A percentile compares a stretch with the other conserved stretches of the same genome.
phyloP scores from a whole-genome alignment of 108 stramenopile genomes.

The Cyclotella choctawhatcheeana region DNA sequence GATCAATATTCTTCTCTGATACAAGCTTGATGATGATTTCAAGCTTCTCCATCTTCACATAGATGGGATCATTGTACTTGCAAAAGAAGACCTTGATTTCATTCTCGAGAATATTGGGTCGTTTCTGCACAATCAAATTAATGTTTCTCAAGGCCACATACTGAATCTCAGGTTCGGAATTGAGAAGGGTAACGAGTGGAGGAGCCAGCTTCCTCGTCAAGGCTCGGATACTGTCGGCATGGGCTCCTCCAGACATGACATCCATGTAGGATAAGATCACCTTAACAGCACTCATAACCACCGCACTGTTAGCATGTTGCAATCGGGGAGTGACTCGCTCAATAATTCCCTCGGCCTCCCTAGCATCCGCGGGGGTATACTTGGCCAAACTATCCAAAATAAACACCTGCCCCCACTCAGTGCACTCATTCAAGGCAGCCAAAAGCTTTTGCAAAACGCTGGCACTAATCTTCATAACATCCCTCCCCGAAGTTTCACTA shows the following conservation, averaged over 20 bases:
- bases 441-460: slow-evolving; percentile 96
- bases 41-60: slow-evolving; percentile 99
- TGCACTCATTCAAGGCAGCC: slow-evolving; percentile 99
- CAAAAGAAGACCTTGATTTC: slow-evolving; percentile 99
- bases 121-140: slow-evolving; percentile 98
- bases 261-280: slow-evolving; percentile 98
- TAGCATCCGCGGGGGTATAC: slow-evolving; percentile 92
- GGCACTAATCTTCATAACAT: slow-evolving; percentile 95
- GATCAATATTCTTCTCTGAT: slow-evolving; percentile 96
- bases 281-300: slow-evolving; percentile 99
- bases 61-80: slow-evolving; percentile 99
- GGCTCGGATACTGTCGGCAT: slow-evolving; percentile 83
- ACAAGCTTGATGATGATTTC: slow-evolving; percentile 99
- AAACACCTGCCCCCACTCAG: slow-evolving; percentile 99
- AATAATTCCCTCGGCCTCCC: slow-evolving; percentile 97
- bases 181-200: slow-evolving; percentile 98
- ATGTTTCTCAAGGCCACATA: slow-evolving; percentile 99
- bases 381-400: slow-evolving; percentile 97
- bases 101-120: slow-evolving; percentile 93
- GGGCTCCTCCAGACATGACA: slow-evolving; percentile 69
- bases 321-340: slow-evolving; percentile 98
- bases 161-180: slow-evolving; percentile 98
- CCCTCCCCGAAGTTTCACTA: slow-evolving; percentile 93
- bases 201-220: slow-evolving; percentile 95
- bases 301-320: slow-evolving; percentile 99